Conservation (phyloP, 1,139 yeast genomes). For the Debaryomyces udenii region DNA sequence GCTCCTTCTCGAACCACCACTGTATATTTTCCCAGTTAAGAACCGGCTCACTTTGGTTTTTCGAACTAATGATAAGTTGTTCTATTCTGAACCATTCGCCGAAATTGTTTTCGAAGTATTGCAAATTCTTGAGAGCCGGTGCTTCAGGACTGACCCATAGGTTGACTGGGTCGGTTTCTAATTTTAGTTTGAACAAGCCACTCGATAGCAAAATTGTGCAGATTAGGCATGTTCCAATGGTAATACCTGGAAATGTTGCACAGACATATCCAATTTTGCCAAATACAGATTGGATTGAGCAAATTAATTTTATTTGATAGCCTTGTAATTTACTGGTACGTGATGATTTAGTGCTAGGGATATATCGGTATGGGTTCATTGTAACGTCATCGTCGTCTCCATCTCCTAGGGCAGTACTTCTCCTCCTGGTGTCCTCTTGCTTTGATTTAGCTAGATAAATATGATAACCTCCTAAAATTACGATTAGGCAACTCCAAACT, state of each 20-base stretch:
- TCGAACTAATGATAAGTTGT: conserved; percentile 77
- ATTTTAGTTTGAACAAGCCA: conserved; percentile 54
- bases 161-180: conserved; percentile 79
- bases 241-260: conserved; percentile 58
- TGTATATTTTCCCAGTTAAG: conserved; percentile 63
- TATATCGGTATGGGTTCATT: conserved; percentile 2
- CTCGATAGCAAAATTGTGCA: conserved; percentile 51
- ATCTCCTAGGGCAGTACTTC: conserved; percentile 17
- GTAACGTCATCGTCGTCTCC: conserved; percentile 23
- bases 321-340: conserved; percentile 2
- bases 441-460: conserved; percentile 30
- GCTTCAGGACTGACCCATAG: conserved; percentile 89
- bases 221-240: conserved; percentile 49
- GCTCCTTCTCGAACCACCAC: conserved; percentile 90
- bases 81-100: conserved; percentile 93
- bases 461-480: conserved; percentile 43
- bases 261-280: conserved; percentile 55
- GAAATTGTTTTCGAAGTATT: conserved; percentile 73
- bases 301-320: conserved; percentile 18
- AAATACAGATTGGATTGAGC: conserved; percentile 35
- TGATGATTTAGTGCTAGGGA: not conserved
- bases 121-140: conserved; percentile 69
- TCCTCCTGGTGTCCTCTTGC: conserved; percentile 10
- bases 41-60: conserved; percentile 58
- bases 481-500: conserved; percentile 45